Evolutionary conservation across 768 basidiomycete genomes (phyloP).

Genomic region (Lepiota brunneoincarnata): DNA sequence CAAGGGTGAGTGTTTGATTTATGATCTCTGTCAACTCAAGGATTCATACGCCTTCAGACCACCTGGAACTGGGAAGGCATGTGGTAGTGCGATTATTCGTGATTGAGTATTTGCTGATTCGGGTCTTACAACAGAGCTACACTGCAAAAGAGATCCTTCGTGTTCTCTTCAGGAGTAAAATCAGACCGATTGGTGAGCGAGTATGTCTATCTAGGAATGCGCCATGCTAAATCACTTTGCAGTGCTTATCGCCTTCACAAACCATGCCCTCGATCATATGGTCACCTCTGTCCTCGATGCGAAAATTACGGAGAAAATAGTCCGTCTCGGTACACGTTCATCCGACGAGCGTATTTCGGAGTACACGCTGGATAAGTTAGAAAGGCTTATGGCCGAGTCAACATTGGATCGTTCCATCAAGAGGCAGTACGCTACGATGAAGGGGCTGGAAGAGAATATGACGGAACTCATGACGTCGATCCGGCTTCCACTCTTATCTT

Average conservation of each 20-base stretch:
- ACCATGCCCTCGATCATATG: constrained; percentile 79
- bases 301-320: constrained; percentile 56
- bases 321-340: constrained; percentile 68
- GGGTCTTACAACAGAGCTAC: constrained; percentile 41
- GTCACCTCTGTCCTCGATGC: constrained; percentile 63
- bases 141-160: constrained; percentile 70
- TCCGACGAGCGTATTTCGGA: constrained; percentile 57
- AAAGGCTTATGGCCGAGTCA: constrained; percentile 39
- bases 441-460: constrained; percentile 46
- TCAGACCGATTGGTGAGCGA: constrained; percentile 41
- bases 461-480: constrained; percentile 28
- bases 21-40: background rate
- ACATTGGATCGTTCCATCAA: constrained; percentile 34
- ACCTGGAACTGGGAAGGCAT: constrained; percentile 77
- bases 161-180: constrained; percentile 51
- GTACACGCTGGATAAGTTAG: constrained; percentile 60
- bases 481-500: constrained; percentile 23
- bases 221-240: too few species aligned
- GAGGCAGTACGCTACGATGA: constrained; percentile 36
- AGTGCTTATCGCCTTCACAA: constrained; percentile 57
- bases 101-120: constrained; percentile 5
- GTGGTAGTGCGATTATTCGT: background rate
- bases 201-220: background rate
- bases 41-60: constrained; percentile 40
- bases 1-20: constrained; percentile 51